Evolutionary conservation across 31 red algal genomes (phyloP), one percentile per base, ranked within the genome.

Genomic region (Asparagopsis taxiformis): DNA sequence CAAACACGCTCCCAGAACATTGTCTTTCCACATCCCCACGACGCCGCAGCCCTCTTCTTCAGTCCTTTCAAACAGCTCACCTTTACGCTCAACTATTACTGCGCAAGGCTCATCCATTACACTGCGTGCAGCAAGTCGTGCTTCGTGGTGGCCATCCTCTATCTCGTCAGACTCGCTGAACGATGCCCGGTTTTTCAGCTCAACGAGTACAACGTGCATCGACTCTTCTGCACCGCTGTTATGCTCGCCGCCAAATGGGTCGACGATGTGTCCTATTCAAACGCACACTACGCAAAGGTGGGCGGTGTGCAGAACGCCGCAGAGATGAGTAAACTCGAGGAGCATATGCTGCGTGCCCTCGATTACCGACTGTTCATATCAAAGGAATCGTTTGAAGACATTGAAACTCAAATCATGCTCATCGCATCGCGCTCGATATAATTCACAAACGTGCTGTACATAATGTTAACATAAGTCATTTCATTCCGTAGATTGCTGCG

Each of bases 161-260:
- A 92, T 60, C 36, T 80, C 33, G 31, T 69, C n/a, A 57, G 76
- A 31, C 22, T 80, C 2, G 31, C 19, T 13, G 46, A 70, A 31
- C 5, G 0, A 5, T 28, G 29, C 22, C 50, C 59, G 7, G 3
- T 83, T 68, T 55, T 80, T 30, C 22, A 52, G 30, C 4, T 87
- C 30, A 82, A 76, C 36, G 73, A 75, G 13, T 88, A 72, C 61
- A 95, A 88, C 36, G 74, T 79, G 6, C 91, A 94, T 41, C 91
- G 91, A 0, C 43, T 87, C 17, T 24, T 94, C 28, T 88, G 74
- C 17, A 94, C 91, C 17, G 70, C 76, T 48, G 43, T 94, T 3
- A 81, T 94, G 82, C 75, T 94, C 3, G 91, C 91, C 9, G 83
- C 91, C 23, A 94, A 94, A 52, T 94, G 64, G 43, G 70, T 89